Conservation (phyloP, 179 eudicot species). For the Drosera spatulata region DNA sequence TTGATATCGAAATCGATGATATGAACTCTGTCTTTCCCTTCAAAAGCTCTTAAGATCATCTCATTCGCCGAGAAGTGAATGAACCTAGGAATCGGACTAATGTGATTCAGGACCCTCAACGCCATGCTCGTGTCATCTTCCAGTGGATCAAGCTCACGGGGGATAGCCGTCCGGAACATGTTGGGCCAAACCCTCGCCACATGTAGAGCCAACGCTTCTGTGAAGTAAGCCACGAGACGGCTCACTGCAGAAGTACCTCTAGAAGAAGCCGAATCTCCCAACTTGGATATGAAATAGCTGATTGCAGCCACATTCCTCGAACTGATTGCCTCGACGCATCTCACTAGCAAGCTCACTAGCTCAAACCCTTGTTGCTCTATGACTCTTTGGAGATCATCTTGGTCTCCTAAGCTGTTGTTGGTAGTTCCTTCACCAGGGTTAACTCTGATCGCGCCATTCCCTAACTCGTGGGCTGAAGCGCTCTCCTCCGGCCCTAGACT, state of each 20-base stretch:
- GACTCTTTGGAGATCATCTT: conserved; percentile 14
- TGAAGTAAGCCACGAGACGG: conserved; percentile 68
- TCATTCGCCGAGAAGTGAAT: conserved; percentile 83
- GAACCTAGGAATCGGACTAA: conserved; percentile 78
- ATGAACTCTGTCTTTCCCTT: conserved; percentile 76
- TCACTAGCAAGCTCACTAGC: conserved; percentile 53
- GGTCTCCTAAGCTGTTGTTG: conserved; percentile 16
- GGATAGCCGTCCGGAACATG: conserved; percentile 46
- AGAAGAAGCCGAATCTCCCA: conserved; percentile 81
- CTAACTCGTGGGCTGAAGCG: conserved; percentile 30
- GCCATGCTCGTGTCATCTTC: conserved; percentile 59
- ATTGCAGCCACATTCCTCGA: conserved; percentile 43
- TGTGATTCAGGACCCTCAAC: conserved; percentile 68
- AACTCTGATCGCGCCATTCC: conserved; percentile 49
- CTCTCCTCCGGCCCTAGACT: conserved; percentile 29
- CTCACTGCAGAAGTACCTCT: conserved; percentile 44
- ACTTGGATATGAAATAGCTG: conserved; percentile 44
- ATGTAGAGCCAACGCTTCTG: conserved; percentile 70
- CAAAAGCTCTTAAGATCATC: conserved; percentile 72
- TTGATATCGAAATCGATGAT: conserved; percentile 83
- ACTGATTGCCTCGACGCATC: conserved; percentile 58
- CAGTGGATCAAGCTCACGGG: conserved; percentile 54
- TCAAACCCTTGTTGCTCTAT: conserved; percentile 56
- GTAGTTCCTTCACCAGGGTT: conserved; percentile 31
- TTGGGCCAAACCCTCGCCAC: conserved; percentile 68